Base-by-base conservation (phyloP, 169 alveolate genomes). In the Amoebophrya sp. region DNA sequence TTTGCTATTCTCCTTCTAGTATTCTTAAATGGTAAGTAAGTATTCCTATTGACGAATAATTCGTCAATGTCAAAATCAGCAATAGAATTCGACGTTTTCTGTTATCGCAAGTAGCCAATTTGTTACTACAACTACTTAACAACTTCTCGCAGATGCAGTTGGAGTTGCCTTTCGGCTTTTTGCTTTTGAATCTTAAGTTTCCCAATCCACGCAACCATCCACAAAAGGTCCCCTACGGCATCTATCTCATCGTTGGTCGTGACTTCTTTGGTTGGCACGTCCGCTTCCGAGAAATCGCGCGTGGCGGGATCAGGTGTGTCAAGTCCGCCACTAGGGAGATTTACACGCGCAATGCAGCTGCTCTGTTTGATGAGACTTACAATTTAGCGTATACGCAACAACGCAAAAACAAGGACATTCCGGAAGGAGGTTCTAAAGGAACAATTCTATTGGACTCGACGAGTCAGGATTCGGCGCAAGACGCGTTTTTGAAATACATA, bases 281-380 rank as follows among this genome's bases (percentile, higher is more conserved):
- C 47, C 92, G 97, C 41, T 96, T 96, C 94, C 94, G 96, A 34
- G 96, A 94, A 65, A 95, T 96, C 38, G 95, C 98, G 33, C 93
- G 98, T 23, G 98, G 98, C 34, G 98, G 98, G 0, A 95, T 96
- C 91, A 78, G 98, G 91, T 95, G 95, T n/a, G 97, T 96, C 38
- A 95, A 94, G 91, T 95, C 97, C 38, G 93, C 94, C 77, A 94
- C 95, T 76, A 93, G 93, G 90, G 95, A 93, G 76, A 95, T 96
- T 3, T 96, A 95, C 90, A 95, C 95, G 89, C 93, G 96, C 40
- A 96, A 96, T 91, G 94, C 93, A 38, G 93, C 95, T 76, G 95
- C 95, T 89, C 93, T 96, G 33, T 95, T 96, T 92, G 98, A 96
- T 90, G 98, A 96, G 95, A 96, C 96, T 54, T 96, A 96, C 94